Percentiles rank a stretch among this genome's conserved stretches.
phyloP scores from a whole-genome alignment of 225 moss, liverwort and hornwort genomes.

The Marchantia paleacea region DNA sequence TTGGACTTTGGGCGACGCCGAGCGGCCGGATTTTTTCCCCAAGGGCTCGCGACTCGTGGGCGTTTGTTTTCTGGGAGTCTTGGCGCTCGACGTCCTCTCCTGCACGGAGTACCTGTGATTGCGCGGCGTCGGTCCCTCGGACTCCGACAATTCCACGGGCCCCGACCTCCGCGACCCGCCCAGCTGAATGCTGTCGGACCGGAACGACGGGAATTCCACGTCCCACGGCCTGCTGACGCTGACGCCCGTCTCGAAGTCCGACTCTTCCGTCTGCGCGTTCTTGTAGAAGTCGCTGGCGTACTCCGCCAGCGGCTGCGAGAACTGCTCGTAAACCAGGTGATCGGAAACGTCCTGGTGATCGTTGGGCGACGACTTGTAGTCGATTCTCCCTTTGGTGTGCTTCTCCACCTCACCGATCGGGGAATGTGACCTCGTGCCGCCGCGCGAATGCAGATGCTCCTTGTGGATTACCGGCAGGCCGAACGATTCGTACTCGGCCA shows the following conservation, averaged over 20 bases:
- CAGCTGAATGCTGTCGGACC: conserved; percentile 33
- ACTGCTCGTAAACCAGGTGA: conserved; percentile 26
- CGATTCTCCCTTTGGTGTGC: conserved; percentile 37
- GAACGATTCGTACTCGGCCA: conserved; percentile 22
- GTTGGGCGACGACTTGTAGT: conserved; percentile 20
- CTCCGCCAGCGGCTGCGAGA: conserved; percentile 14
- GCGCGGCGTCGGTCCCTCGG: conserved; percentile 21
- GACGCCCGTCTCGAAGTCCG: conserved; percentile 20
- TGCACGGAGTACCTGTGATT: conserved; percentile 16
- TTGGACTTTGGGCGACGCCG: conserved; percentile 13
- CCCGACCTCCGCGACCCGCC: conserved; percentile 10
- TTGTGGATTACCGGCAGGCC: conserved; percentile 18
- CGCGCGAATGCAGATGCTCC: conserved; percentile 20
- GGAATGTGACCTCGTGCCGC: conserved; percentile 17
- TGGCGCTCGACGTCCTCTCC: background rate
- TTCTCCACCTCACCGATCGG: conserved; percentile 35
- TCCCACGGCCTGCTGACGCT: conserved; percentile 25
- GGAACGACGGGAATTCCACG: conserved; percentile 34
- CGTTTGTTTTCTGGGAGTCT: background rate
- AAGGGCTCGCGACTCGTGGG: background rate
- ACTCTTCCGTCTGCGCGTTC: conserved; percentile 23
- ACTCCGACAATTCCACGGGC: conserved; percentile 21
- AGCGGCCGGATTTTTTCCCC: conserved; percentile 20
- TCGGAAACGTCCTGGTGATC: background rate
- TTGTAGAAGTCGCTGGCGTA: conserved; percentile 11